Conservation (phyloP, 1,284 basidiomycete species). For the Papiliotrema nemorosa region DNA sequence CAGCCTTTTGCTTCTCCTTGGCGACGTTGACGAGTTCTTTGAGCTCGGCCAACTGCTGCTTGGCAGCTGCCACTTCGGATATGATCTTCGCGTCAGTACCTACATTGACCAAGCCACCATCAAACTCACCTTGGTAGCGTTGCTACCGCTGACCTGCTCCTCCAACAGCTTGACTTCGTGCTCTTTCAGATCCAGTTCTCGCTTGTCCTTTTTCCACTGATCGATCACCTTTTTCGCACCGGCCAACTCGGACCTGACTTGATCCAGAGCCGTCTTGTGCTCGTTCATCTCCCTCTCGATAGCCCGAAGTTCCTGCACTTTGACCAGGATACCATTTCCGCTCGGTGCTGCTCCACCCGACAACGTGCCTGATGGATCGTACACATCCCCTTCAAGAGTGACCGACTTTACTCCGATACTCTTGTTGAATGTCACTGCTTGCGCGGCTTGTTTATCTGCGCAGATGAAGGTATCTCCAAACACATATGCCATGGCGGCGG, state of each 20-base stretch:
- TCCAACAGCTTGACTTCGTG: slow-evolving; percentile 82
- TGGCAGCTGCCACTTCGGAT: slow-evolving; percentile 71
- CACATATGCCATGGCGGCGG: slow-evolving; percentile 86
- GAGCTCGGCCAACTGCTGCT: slow-evolving; percentile 65
- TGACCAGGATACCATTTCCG: slow-evolving; percentile 70
- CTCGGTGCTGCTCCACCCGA: slow-evolving; percentile 85
- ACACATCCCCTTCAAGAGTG: slow-evolving; percentile 91
- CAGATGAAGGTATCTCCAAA: slow-evolving; percentile 94
- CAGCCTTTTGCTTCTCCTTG: slow-evolving; percentile 70
- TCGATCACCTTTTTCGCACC: slow-evolving; percentile 60
- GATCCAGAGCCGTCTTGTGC: slow-evolving; percentile 56
- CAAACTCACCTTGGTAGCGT: slow-evolving; percentile 70
- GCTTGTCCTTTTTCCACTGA: slow-evolving; percentile 63
- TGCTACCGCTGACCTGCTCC: slow-evolving; percentile 82
- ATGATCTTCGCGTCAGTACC: slow-evolving; percentile 59
- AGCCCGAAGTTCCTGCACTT: slow-evolving; percentile 75
- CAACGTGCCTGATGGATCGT: slow-evolving; percentile 92
- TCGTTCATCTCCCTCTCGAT: slow-evolving; percentile 61
- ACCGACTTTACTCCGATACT: slow-evolving; percentile 75
- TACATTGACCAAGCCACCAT: neutral
- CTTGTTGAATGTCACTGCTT: slow-evolving; percentile 80
- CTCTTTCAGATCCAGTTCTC: slow-evolving; percentile 81
- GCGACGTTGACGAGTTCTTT: slow-evolving; percentile 63
- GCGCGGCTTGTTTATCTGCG: slow-evolving; percentile 82
- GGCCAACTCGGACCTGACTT: slow-evolving; percentile 61